Evolutionary conservation across 2,329 filamentous ascomycete genomes (phyloP).

Genomic region (Arthrobotrys entomopaga): DNA sequence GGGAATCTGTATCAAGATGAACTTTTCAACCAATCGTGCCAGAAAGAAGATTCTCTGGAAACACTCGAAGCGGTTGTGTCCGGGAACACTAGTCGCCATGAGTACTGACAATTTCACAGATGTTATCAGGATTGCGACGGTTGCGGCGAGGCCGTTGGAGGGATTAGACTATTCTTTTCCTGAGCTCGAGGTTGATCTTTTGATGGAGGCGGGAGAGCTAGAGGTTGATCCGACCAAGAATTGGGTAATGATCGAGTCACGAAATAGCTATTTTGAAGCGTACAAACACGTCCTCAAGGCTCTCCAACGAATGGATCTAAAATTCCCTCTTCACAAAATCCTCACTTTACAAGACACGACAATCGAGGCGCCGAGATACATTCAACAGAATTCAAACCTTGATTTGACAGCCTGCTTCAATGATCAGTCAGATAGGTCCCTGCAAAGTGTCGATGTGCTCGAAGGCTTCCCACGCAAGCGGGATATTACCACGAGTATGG

Average conservation of each 20-base stretch:
- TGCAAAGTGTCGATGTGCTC: conserved; percentile 68
- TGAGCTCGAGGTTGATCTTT: conserved; percentile 74
- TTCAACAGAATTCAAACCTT: conserved; percentile 65
- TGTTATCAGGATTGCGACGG: conserved; percentile 74
- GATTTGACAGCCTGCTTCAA: conserved; percentile 66
- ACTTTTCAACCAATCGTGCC: conserved; percentile 75
- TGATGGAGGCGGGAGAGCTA: conserved; percentile 71
- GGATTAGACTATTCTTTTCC: conserved; percentile 74
- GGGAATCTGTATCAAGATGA: conserved; percentile 65
- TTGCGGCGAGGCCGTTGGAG: conserved; percentile 75
- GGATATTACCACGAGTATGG: conserved; percentile 67
- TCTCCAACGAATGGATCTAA: conserved; percentile 71
- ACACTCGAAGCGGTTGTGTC: conserved; percentile 67
- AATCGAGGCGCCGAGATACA: conserved; percentile 67
- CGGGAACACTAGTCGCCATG: conserved; percentile 68
- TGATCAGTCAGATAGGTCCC: conserved; percentile 58
- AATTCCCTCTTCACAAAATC: conserved; percentile 72
- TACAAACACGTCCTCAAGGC: conserved; percentile 77
- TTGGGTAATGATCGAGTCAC: conserved; percentile 82
- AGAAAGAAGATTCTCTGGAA: conserved; percentile 75
- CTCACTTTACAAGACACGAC: conserved; percentile 66
- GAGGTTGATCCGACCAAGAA: conserved; percentile 75
- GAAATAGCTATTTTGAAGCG: conserved; percentile 79
- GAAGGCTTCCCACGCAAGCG: conserved; percentile 66
- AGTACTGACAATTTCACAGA: conserved; percentile 72